Conservation (phyloP, 225 moss, liverwort and hornwort genomes). For the Physcomitrellopsis africana region DNA sequence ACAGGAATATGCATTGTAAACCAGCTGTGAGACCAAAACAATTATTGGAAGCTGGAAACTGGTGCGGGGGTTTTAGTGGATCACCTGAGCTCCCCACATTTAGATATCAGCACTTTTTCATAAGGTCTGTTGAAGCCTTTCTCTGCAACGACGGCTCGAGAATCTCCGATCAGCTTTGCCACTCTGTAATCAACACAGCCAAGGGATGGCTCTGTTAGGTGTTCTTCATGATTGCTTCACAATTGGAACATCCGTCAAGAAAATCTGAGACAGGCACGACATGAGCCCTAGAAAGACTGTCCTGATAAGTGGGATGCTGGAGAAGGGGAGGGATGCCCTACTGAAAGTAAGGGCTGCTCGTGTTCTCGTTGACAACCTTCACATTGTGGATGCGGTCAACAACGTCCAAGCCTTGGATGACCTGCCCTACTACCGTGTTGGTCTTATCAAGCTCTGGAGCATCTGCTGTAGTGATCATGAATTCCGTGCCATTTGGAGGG, state of each 20-base stretch:
- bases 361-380: constrained; percentile 87
- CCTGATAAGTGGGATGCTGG: not conserved
- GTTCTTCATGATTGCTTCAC: not conserved
- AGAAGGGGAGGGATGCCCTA: constrained; percentile 32
- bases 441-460: constrained; percentile 78
- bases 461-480: constrained; percentile 73
- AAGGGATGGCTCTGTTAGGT: not conserved
- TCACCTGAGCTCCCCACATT: constrained; percentile 81
- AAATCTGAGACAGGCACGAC: not conserved
- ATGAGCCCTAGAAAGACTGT: not conserved
- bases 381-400: constrained; percentile 72
- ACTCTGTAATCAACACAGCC: constrained; percentile 57
- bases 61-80: constrained; percentile 23
- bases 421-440: constrained; percentile 85
- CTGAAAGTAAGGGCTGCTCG: constrained; percentile 95
- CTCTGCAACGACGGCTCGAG: constrained; percentile 83
- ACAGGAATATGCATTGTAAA: not conserved
- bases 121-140: constrained; percentile 92
- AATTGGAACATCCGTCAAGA: not conserved
- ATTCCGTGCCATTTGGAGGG: constrained; percentile 91
- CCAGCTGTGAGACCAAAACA: not conserved
- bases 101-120: constrained; percentile 79
- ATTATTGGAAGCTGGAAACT: not conserved
- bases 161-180: constrained; percentile 92
- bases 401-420: constrained; percentile 77